Conservation (phyloP, 768 basidiomycete species). For the Suillus bovinus region DNA sequence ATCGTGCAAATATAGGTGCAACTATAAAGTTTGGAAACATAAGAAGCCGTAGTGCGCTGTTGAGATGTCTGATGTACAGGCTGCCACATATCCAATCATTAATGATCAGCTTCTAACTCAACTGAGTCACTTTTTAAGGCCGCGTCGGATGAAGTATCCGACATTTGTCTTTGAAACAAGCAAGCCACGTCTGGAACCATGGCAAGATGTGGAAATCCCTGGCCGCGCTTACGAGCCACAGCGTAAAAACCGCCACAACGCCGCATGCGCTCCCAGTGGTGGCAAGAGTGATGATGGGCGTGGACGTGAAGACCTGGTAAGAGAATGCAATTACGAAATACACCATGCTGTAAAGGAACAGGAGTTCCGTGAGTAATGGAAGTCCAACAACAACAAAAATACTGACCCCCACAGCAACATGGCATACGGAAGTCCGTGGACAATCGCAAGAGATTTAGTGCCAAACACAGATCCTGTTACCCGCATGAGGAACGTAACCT, state of each 20-base stretch:
- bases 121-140: neutral
- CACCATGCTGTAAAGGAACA: conserved; percentile 19
- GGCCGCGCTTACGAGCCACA: conserved; percentile 16
- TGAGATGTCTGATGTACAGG: neutral
- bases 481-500: conserved; percentile 8
- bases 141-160: neutral
- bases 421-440: conserved; percentile 35
- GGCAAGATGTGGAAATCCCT: neutral
- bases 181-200: neutral
- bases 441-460: conserved; percentile 29
- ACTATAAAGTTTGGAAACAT: neutral
- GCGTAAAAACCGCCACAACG: conserved; percentile 20
- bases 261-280: conserved; percentile 18
- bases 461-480: conserved; percentile 11
- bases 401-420: conserved; percentile 29
- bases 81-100: neutral
- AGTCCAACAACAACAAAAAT: neutral
- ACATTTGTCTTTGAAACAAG: neutral
- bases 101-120: neutral
- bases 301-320: conserved; percentile 24
- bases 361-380: neutral
- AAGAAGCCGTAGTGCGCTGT: neutral
- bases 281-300: conserved; percentile 15
- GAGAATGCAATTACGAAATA: conserved; percentile 28
- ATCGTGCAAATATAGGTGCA: neutral